phyloP scores from a whole-genome alignment of 805 yeast genomes.

The Teunomyces aglyptinius region DNA sequence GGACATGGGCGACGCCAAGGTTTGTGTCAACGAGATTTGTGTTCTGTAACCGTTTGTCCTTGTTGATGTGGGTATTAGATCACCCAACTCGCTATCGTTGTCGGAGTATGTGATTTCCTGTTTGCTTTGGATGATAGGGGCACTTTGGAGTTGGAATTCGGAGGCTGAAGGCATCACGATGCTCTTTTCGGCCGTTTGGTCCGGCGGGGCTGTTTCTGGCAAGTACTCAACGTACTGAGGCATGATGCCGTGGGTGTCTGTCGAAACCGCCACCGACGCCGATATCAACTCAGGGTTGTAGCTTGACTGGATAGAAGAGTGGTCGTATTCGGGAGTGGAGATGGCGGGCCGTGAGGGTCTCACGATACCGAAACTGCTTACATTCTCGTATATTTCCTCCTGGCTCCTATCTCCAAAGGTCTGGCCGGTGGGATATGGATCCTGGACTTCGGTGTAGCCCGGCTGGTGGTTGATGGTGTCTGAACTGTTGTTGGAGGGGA shows the following conservation, averaged over 20 bases:
- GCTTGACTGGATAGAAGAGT: constrained; percentile 4
- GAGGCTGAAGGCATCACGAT: neutral
- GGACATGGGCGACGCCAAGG: constrained; percentile 22
- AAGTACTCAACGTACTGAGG: constrained; percentile 5
- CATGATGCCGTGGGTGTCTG: neutral
- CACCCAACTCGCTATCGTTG: constrained; percentile 1
- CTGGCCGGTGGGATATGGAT: constrained; percentile 1
- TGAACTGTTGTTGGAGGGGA: constrained; percentile 10
- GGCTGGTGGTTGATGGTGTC: constrained; percentile 8
- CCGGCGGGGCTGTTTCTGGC: neutral
- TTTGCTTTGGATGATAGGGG: constrained; percentile 13
- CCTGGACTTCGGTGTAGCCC: constrained; percentile 4
- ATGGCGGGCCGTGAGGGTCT: neutral
- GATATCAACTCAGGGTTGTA: constrained; percentile 6
- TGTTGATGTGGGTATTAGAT: neutral
- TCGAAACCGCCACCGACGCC: constrained; percentile 2
- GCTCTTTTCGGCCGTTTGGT: neutral
- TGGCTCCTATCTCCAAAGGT: neutral
- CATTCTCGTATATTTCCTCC: neutral
- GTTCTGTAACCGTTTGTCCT: constrained; percentile 1
- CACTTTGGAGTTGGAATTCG: constrained; percentile 15
- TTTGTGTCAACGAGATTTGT: constrained; percentile 12
- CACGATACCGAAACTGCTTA: constrained; percentile 1
- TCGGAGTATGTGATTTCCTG: neutral
- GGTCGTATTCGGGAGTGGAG: neutral